Base-by-base conservation (phyloP, 1,284 basidiomycete species). In the Ustilago curta region DNA sequence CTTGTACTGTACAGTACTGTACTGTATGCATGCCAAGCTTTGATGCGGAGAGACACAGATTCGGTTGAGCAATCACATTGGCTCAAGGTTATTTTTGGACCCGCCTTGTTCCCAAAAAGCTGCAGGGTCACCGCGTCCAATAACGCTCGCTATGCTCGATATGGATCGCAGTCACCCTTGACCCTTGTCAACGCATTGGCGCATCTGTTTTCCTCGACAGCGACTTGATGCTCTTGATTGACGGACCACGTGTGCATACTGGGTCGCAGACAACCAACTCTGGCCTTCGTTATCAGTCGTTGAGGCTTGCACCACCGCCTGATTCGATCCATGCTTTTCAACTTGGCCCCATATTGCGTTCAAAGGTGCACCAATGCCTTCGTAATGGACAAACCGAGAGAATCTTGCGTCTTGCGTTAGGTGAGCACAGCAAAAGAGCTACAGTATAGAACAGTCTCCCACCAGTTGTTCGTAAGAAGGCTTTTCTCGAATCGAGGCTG, bases 401-500 rank as follows among this genome's bases (percentile, higher is more conserved):
- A 32, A 32, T 31, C 29, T 5, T 5, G 4, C 32, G 14, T 12
- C 32, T 35, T 35, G 32, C 32, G 8, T 35, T 35, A 7, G 35
- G 7, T 14, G 35, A 37, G 35, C 35, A 37, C 12, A 37, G 35
- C n/a, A 5, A 31, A 5, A 31, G 29, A n/a, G n/a, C n/a, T n/a
- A n/a, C n/a, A n/a, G n/a, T n/a, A n/a, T 31, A 9, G 35, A 37
- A 3, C 35, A 12, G 31, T 4, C 19, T 48, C 29, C 47, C 27
- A 8, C 11, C 23, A 11, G 27, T n/a, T n/a, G n/a, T 58, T 59
- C 51, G 52, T 39, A 31, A 56, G 57, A 55, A 62, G 18, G 29
- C 31, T 70, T 70, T 57, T 64, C 49, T 70, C 52, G 49, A 60
- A 64, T 50, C 53, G 49, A 70, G 68, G 68, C 68, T 70, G 68